Evolutionary conservation across 495 filamentous ascomycete species (phyloP).

Genomic region (Penicillium parvum): DNA sequence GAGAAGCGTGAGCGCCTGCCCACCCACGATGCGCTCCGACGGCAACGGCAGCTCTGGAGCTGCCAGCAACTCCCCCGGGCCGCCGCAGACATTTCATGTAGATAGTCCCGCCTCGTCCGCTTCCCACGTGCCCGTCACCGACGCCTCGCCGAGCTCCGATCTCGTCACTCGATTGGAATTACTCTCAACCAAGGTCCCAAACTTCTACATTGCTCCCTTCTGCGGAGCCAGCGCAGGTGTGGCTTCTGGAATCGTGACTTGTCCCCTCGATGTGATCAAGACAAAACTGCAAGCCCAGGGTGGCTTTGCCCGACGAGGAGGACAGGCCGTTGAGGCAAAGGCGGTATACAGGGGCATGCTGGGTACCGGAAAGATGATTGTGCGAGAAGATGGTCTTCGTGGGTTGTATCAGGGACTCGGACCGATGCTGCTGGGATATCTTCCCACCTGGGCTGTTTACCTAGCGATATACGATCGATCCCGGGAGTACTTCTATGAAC

Average conservation of each 20-base stretch:
- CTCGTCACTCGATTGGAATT: constrained; percentile 54
- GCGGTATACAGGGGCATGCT: constrained; percentile 76
- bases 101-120: constrained; percentile 18
- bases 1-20: constrained; percentile 37
- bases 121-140: constrained; percentile 15
- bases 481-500: constrained; percentile 64
- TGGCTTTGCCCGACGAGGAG: constrained; percentile 55
- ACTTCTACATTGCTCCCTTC: constrained; percentile 56
- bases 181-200: constrained; percentile 46
- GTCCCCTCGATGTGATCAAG: constrained; percentile 98
- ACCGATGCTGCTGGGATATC: constrained; percentile 89
- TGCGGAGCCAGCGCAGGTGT: constrained; percentile 85
- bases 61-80: constrained; percentile 30
- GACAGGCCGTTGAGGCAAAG: constrained; percentile 42
- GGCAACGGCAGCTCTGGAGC: constrained; percentile 28
- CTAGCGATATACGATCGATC: constrained; percentile 90
- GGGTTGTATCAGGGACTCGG: constrained; percentile 93
- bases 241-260: constrained; percentile 89
- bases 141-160: constrained; percentile 23
- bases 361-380: constrained; percentile 80
- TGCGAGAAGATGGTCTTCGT: constrained; percentile 77
- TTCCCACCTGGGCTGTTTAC: constrained; percentile 98
- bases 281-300: constrained; percentile 97
- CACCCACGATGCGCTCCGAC: constrained; percentile 37
- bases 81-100: constrained; percentile 18